A percentile compares a stretch with the other conserved stretches of the same genome.
Conservation (phyloP, 331 rosid genomes). For the Erythrophleum ivorense region DNA sequence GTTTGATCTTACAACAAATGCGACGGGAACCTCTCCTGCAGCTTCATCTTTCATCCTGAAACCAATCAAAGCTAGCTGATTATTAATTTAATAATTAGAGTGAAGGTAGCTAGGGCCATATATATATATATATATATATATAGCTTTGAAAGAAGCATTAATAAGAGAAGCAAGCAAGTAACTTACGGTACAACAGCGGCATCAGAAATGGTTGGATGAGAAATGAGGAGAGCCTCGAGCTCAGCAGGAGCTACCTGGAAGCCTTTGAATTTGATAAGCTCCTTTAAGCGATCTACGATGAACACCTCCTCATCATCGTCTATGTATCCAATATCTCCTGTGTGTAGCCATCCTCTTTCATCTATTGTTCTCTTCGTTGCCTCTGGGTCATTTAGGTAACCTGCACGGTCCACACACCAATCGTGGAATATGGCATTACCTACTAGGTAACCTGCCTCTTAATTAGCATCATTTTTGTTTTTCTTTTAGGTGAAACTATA, state of each 20-base stretch:
- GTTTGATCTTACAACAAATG: slow-evolving; percentile 58
- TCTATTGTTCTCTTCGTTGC: slow-evolving; percentile 66
- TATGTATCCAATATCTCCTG: slow-evolving; percentile 73
- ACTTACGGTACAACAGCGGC: slow-evolving; percentile 78
- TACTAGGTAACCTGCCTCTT: too few relatives aligned
- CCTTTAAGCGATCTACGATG: slow-evolving; percentile 70
- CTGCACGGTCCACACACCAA: slow-evolving; percentile 27
- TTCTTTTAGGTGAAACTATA: too few relatives aligned
- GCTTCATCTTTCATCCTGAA: slow-evolving; percentile 64
- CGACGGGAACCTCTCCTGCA: slow-evolving; percentile 71
- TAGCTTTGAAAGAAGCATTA: too few relatives aligned
- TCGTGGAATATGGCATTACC: too few relatives aligned
- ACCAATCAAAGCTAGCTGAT: neutral
- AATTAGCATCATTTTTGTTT: too few relatives aligned
- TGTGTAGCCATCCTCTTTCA: slow-evolving; percentile 66
- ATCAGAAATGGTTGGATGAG: slow-evolving; percentile 62
- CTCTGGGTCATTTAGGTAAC: slow-evolving; percentile 61
- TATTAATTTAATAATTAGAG: too few relatives aligned
- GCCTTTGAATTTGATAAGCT: slow-evolving; percentile 72
- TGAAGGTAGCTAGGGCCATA: too few relatives aligned
- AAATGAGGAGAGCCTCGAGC: slow-evolving; percentile 63
- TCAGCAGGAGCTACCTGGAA: slow-evolving; percentile 85
- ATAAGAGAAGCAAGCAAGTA: neutral
- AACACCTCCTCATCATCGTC: slow-evolving; percentile 68
- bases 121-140: too few relatives aligned